Evolutionary conservation across 192 early-diverging fungal species (phyloP).

Genomic region (Entomortierella chlamydospora): DNA sequence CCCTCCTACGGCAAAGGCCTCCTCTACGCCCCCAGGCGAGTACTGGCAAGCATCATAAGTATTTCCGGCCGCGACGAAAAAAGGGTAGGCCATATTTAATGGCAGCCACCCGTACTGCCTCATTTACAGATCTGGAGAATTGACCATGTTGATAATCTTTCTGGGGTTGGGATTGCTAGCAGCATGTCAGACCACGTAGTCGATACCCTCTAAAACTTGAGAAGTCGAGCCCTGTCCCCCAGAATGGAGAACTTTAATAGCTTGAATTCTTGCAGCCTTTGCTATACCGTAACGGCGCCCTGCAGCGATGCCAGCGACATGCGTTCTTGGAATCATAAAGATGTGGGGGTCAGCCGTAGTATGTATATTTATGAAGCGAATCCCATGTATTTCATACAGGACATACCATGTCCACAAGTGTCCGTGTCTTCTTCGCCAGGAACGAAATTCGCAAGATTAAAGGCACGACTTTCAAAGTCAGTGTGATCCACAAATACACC

Average conservation of each 20-base stretch:
- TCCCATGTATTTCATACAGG: no score
- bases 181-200: conserved; percentile 75
- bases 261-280: conserved; percentile 82
- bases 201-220: conserved; percentile 74
- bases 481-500: conserved; percentile 60
- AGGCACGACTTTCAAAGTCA: conserved; percentile 64
- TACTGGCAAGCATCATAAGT: conserved; percentile 88
- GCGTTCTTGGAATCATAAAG: conserved; percentile 51
- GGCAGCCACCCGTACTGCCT: conserved; percentile 72
- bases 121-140: conserved; percentile 81
- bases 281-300: conserved; percentile 90
- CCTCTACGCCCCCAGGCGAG: conserved; percentile 82
- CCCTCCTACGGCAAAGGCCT: conserved; percentile 91
- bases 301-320: conserved; percentile 65
- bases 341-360: no score
- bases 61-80: conserved; percentile 94
- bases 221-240: conserved; percentile 59
- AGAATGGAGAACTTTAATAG: conserved; percentile 87
- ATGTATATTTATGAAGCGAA: no score
- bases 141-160: conserved; percentile 92
- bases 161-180: conserved; percentile 59
- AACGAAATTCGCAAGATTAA: conserved; percentile 51
- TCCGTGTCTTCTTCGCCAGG: conserved; percentile 39
- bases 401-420: conserved; percentile 61
- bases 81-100: conserved; percentile 78